phyloP scores from a whole-genome alignment of 345 rosid genomes.

The Populus davidiana region DNA sequence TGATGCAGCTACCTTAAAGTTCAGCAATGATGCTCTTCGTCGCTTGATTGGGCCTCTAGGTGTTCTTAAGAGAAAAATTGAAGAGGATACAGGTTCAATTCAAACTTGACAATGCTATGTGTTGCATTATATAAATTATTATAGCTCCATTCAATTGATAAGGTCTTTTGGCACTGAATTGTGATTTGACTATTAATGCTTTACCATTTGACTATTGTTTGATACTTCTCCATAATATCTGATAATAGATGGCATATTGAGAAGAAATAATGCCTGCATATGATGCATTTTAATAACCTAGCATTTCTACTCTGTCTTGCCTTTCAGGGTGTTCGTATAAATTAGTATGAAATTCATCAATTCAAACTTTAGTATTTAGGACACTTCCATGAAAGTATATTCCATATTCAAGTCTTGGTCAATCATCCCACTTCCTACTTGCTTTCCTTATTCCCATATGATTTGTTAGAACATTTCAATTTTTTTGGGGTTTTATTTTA shows the following conservation, averaged over 20 bases:
- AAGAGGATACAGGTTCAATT: conserved; percentile 83
- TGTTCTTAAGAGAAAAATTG: conserved; percentile 70
- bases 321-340: not conserved
- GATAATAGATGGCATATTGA: not conserved
- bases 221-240: not conserved
- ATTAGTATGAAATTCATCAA: not conserved
- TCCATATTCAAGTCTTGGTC: not conserved
- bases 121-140: no score
- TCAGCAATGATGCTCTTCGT: conserved; percentile 78
- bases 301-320: not conserved
- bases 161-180: not conserved
- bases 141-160: not conserved
- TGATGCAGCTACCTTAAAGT: conserved; percentile 68
- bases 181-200: not conserved
- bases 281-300: not conserved
- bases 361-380: not conserved
- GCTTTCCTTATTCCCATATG: no score
- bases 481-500: no score
- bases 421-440: no score
- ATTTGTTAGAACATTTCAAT: no score
- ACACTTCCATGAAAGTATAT: not conserved
- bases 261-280: not conserved
- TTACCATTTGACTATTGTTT: not conserved
- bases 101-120: not conserved
- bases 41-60: conserved; percentile 87